A percentile compares a stretch with the other conserved stretches of the same genome.
Conservation (phyloP, 345 rosid species). For the Trapa incisa region DNA sequence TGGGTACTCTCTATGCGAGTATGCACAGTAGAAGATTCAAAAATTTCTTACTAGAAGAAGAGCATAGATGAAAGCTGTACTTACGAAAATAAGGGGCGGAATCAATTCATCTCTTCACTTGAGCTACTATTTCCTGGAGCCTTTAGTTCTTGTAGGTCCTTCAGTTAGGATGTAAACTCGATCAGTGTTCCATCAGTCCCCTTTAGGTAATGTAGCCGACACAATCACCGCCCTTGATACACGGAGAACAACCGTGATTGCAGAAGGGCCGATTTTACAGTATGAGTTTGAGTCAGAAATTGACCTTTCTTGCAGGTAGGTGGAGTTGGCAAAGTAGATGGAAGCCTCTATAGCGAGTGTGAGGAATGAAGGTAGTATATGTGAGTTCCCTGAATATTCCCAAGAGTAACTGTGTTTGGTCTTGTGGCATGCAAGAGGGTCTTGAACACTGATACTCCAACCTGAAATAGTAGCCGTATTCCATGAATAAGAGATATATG, state of each 20-base stretch:
- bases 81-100: not conserved
- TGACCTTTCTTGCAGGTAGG: conserved; percentile 88
- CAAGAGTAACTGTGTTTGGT: conserved; percentile 64
- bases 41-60: too few species aligned
- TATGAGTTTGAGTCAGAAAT: conserved; percentile 1
- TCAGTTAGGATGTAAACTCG: too few species aligned
- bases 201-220: not conserved
- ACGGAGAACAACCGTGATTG: not conserved
- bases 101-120: not conserved
- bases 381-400: conserved; percentile 71
- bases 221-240: too few species aligned
- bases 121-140: not conserved
- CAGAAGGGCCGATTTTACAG: not conserved
- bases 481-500: not conserved
- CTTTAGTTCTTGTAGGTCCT: too few species aligned
- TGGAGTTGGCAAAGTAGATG: conserved; percentile 76
- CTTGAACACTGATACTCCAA: conserved; percentile 81
- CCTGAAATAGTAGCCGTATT: conserved; percentile 28
- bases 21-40: too few species aligned
- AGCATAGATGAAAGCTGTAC: too few species aligned
- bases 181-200: not conserved
- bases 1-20: too few species aligned
- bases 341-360: conserved; percentile 77
- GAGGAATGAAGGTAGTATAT: conserved; percentile 69
- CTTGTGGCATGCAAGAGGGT: conserved; percentile 74